These are phyloP conservation scores for Parascedosporium putredinis DNA, from an alignment of 2,329 filamentous ascomycete genomes.

Conservation along the genomic window DNA sequence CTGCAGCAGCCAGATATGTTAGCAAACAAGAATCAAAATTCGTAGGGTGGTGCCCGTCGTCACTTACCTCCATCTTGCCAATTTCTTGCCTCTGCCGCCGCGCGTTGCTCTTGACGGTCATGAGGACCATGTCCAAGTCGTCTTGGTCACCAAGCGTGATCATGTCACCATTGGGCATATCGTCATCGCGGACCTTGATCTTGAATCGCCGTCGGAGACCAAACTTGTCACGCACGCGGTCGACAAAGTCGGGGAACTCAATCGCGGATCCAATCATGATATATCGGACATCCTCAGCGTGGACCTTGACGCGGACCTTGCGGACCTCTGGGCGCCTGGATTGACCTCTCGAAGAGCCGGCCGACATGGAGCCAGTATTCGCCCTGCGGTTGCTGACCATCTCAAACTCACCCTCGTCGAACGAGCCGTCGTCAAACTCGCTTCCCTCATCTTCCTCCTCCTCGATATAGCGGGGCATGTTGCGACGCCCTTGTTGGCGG, in stretches of 20 bases:
- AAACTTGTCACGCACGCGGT: constrained; percentile 80
- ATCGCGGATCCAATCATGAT: constrained; percentile 70
- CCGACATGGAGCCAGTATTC: constrained; percentile 32
- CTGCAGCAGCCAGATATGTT: constrained; percentile 23
- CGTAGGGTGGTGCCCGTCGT: too few relatives aligned
- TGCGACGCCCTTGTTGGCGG: constrained; percentile 30
- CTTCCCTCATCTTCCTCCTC: constrained; percentile 72
- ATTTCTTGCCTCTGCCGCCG: constrained; percentile 67
- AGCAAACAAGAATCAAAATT: too few relatives aligned
- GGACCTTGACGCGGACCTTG: constrained; percentile 85
- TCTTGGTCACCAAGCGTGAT: constrained; percentile 96
- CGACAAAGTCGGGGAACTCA: constrained; percentile 67
- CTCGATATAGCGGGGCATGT: constrained; percentile 55
- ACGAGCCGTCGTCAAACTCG: constrained; percentile 57
- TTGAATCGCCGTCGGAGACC: constrained; percentile 68
- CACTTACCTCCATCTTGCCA: constrained; percentile 87
- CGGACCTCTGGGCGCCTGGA: constrained; percentile 57
- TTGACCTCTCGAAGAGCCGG: constrained; percentile 37
- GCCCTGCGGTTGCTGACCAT: constrained; percentile 53
- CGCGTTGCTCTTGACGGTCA: constrained; percentile 55
- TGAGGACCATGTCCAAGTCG: constrained; percentile 81
- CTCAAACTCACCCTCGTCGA: constrained; percentile 72
- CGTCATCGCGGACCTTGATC: constrained; percentile 81
- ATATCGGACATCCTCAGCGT: constrained; percentile 77
- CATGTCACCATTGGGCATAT: constrained; percentile 69